Base-by-base conservation (phyloP, 495 filamentous ascomycete species). In the Penicillium bovifimosum region DNA sequence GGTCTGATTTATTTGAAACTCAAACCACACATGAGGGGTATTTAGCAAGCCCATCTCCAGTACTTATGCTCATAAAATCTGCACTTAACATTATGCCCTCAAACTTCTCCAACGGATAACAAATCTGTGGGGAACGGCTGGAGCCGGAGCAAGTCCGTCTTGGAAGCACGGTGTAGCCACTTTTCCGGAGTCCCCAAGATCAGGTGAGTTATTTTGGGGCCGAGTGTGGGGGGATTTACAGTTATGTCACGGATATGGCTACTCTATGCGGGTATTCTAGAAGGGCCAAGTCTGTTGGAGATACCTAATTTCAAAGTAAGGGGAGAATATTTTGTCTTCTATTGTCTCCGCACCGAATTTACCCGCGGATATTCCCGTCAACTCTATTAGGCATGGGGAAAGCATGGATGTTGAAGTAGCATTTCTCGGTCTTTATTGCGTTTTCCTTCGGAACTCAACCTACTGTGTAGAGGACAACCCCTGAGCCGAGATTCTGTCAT, bases 71-170 rank as follows among this genome's bases (percentile, higher is more conserved):
- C 20, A 24, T 24, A 24, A 24, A 24, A 24, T 4, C 20, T 24
- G 20, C 20, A 24, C 20, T 24, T 24, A 24, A 24, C 20, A 41
- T 50, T 32, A 11, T 35, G 9, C 13, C n/a, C n/a, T 4, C 11
- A 13, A 9, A 2, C 3, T 34, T 41, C 18, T 41, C 38, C 38
- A 41, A 41, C 18, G 10, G 32, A 13, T 2, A 11, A 9, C 29
- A 24, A 24, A 31, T 11, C 31, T 34, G 41, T 41, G 60, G 48
- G 38, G 41, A 60, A 47, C 53, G 53, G 57, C 16, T 47, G 45
- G 41, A 51, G 48, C 54, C 60, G 60, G 60, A 56, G 18, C 13
- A 56, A 49, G 49, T 59, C 59, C 60, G 55, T 5, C 17, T 26
- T 33, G 24, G 9, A 14, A 44, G 20, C 20, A 26, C 17, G n/a